Conservation (phyloP, 208 protist species). For the Leishmania major region DNA sequence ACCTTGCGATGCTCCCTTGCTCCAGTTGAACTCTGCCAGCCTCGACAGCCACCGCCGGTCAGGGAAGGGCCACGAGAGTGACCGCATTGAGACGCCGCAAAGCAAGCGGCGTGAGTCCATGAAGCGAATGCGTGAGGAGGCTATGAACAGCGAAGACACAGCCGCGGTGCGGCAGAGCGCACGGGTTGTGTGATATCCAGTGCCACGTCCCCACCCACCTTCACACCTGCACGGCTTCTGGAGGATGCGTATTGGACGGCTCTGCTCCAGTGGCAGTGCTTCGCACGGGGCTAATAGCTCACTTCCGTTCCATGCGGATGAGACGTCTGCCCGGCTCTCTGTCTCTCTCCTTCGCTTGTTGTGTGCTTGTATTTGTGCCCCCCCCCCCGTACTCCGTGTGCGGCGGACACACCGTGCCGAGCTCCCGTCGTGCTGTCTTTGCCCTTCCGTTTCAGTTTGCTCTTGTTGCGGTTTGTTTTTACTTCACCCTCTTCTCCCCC, state of each 20-base stretch:
- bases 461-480: neutral
- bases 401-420: neutral
- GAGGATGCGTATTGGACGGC: neutral
- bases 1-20: neutral
- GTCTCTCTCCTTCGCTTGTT: neutral
- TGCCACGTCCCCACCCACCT: neutral
- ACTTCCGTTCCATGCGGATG: neutral
- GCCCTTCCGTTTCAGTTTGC: neutral
- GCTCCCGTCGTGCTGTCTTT: neutral
- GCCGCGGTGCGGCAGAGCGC: neutral
- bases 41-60: neutral
- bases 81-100: neutral
- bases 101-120: constrained; percentile 19
- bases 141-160: neutral
- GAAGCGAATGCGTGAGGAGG: constrained; percentile 36
- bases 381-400: neutral
- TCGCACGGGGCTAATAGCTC: neutral
- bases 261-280: neutral
- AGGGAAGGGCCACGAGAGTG: neutral
- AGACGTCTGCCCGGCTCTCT: neutral
- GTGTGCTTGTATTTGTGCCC: neutral
- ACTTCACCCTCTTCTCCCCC: too few relatives aligned
- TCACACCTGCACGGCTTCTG: neutral
- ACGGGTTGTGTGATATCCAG: constrained; percentile 3
- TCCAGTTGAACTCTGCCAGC: constrained; percentile 1